Evolutionary conservation across 176 grass and related monocot species (phyloP).

Genomic region (Hyparrhenia diplandra): DNA sequence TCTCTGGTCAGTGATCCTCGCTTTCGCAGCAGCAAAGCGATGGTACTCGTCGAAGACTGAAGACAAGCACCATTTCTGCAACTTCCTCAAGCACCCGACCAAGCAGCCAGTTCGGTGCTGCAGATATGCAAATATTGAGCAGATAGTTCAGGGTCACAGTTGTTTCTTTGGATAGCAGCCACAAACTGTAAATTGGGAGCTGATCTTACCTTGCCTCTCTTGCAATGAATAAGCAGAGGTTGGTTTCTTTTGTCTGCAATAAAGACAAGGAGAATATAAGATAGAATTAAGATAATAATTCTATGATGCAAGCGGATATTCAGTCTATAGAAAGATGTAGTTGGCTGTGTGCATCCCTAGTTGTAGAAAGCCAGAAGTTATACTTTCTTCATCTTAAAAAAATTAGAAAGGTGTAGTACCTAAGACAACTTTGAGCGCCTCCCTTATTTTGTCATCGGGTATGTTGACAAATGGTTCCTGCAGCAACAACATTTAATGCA

Average conservation of each 20-base stretch:
- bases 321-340: background rate
- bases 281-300: slow-evolving; percentile 5
- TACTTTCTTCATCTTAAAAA: background rate
- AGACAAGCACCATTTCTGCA: slow-evolving; percentile 69
- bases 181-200: background rate
- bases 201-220: slow-evolving; percentile 63
- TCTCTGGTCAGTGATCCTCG: slow-evolving; percentile 54
- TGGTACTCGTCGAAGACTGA: slow-evolving; percentile 79
- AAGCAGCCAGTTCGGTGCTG: slow-evolving; percentile 86
- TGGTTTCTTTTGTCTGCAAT: slow-evolving; percentile 63
- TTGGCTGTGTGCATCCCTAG: background rate
- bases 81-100: slow-evolving; percentile 72
- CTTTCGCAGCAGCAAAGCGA: slow-evolving; percentile 60
- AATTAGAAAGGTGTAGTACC: slow-evolving; percentile 32
- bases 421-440: slow-evolving; percentile 73
- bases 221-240: slow-evolving; percentile 80
- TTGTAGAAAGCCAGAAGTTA: background rate
- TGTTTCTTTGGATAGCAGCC: background rate
- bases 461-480: slow-evolving; percentile 67
- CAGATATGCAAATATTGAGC: slow-evolving; percentile 9
- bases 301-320: background rate
- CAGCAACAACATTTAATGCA: slow-evolving; percentile 7
- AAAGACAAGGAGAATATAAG: background rate
- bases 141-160: background rate
- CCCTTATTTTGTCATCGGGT: slow-evolving; percentile 59